Percentiles rank a stretch among this genome's conserved stretches.
Evolutionary conservation across 2,329 filamentous ascomycete genomes (phyloP).

Genomic region (Dothidotthia symphoricarpi): DNA sequence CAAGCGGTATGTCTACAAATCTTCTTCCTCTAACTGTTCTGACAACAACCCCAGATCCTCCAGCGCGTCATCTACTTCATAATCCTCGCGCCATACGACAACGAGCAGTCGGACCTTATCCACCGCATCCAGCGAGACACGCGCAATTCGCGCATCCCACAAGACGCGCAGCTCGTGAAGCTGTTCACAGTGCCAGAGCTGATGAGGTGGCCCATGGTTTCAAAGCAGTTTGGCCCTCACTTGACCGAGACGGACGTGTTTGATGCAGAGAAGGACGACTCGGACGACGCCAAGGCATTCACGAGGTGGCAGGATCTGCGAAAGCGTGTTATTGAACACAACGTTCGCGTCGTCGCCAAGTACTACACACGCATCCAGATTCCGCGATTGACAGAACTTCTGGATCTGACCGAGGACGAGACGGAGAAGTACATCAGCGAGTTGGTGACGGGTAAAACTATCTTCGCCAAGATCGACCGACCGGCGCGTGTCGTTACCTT

Average conservation of each 20-base stretch:
- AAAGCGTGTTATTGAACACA: conserved; percentile 98
- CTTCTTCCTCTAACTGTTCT: conserved; percentile 13
- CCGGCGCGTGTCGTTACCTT: conserved; percentile 91
- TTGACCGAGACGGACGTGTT: conserved; percentile 90
- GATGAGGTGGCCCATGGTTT: conserved; percentile 96
- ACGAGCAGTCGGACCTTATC: conserved; percentile 95
- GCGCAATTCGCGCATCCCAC: conserved; percentile 72
- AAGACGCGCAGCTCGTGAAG: conserved; percentile 83
- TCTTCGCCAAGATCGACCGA: conserved; percentile 95
- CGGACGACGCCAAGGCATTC: conserved; percentile 74
- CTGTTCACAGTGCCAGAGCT: conserved; percentile 93
- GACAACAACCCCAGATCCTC: conserved; percentile 60
- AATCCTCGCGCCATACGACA: conserved; percentile 94
- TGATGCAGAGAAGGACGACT: conserved; percentile 62
- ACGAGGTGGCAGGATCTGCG: conserved; percentile 90
- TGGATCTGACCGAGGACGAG: conserved; percentile 91
- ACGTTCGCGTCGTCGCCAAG: conserved; percentile 94
- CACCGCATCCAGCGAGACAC: conserved; percentile 87
- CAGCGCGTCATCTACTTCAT: conserved; percentile 97
- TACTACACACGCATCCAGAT: conserved; percentile 98
- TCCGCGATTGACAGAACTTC: conserved; percentile 80
- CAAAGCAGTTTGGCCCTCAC: conserved; percentile 83
- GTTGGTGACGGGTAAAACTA: conserved; percentile 93
- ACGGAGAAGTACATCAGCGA: conserved; percentile 99
- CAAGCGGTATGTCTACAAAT: conserved; percentile 63